Evolutionary conservation across 371 early-diverging fungal species (phyloP).

Genomic region (Mucor sp.): DNA sequence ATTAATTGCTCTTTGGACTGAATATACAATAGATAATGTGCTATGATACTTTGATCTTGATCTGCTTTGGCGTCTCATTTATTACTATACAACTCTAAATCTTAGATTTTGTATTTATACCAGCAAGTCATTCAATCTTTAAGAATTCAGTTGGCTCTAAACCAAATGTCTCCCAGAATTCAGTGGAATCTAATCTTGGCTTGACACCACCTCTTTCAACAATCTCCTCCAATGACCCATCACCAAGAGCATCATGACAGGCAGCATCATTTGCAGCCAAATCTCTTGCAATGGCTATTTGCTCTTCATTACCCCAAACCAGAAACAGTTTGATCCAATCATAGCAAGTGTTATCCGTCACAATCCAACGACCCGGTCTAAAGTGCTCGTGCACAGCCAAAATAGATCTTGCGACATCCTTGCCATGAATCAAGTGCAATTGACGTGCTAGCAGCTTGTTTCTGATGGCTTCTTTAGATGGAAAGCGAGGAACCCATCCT

Average conservation of each 20-base stretch:
- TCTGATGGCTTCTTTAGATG: constrained; percentile 30
- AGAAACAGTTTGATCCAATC: constrained; percentile 48
- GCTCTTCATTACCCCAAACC: constrained; percentile 40
- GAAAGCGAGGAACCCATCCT: constrained; percentile 47
- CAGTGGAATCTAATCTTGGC: constrained; percentile 42
- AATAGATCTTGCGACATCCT: constrained; percentile 47
- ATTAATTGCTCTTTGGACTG: too few species aligned
- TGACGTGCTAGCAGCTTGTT: constrained; percentile 40
- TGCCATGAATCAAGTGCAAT: constrained; percentile 49
- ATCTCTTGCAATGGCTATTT: constrained; percentile 27
- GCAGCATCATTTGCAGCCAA: constrained; percentile 26
- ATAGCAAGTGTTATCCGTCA: constrained; percentile 43
- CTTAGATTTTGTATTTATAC: not conserved
- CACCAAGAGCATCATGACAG: constrained; percentile 25
- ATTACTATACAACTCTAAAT: not conserved
- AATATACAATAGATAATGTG: too few species aligned
- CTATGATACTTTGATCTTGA: too few species aligned
- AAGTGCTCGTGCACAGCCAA: constrained; percentile 38
- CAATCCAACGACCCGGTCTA: constrained; percentile 40
- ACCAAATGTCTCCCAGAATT: constrained; percentile 48
- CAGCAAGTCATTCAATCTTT: constrained; percentile 17
- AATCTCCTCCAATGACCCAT: constrained; percentile 34
- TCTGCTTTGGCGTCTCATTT: not conserved
- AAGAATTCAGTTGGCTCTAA: constrained; percentile 40
- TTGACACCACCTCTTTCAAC: constrained; percentile 29